A percentile compares a stretch with the other conserved stretches of the same genome.
Evolutionary conservation across 208 protist species (phyloP).

Genomic region (Vickermania ingenoplastis): DNA sequence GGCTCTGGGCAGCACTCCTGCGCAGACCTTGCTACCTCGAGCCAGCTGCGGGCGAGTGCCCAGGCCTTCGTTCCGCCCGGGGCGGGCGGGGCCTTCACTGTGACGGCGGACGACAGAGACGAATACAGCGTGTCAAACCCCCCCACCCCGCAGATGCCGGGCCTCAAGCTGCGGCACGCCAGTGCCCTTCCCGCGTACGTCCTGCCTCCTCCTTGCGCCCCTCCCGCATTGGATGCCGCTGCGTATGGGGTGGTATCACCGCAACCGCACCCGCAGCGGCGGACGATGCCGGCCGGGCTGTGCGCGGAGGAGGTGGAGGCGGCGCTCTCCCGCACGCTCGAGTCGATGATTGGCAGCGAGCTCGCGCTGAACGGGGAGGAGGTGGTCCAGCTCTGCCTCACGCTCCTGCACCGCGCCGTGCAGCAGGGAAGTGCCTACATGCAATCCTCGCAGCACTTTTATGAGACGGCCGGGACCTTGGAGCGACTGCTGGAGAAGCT

Average conservation of each 20-base stretch:
- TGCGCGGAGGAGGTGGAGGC: neutral
- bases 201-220: neutral
- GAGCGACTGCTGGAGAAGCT: conserved; percentile 2
- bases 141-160: neutral
- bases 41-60: neutral
- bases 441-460: conserved; percentile 8
- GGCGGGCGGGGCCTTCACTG: neutral
- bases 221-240: neutral
- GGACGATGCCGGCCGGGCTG: too few relatives aligned
- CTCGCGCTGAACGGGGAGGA: conserved; percentile 3
- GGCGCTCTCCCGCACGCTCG: neutral
- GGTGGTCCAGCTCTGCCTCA: conserved; percentile 5
- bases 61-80: neutral
- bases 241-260: too few relatives aligned
- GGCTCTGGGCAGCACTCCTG: neutral
- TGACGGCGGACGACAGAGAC: neutral
- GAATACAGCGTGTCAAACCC: neutral
- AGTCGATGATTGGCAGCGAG: neutral
- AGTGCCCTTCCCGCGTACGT: neutral
- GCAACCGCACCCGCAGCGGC: too few relatives aligned
- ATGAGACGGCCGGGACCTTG: conserved; percentile 11
- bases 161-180: neutral
- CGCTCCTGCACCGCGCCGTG: conserved; percentile 4
- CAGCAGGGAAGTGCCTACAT: neutral
- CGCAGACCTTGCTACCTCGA: neutral